These are phyloP conservation scores for Cyberlindnera maclurae DNA, from an alignment of 805 yeast species.

Conservation along the genomic window DNA sequence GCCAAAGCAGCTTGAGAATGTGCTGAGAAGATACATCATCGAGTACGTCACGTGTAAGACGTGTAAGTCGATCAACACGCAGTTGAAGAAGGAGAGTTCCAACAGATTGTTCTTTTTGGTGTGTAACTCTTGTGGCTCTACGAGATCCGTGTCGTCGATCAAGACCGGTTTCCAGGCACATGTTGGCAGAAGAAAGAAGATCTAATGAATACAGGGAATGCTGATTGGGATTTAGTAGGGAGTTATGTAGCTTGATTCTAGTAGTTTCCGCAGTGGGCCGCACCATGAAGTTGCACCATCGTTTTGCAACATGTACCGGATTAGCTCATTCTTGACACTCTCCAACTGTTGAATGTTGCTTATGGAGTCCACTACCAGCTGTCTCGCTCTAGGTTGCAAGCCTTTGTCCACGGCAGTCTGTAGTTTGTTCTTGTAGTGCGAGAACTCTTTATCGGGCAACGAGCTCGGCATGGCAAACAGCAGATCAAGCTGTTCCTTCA, in stretches of 20 bases:
- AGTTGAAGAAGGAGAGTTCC: slow-evolving; percentile 87
- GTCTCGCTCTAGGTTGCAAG: slow-evolving; percentile 24
- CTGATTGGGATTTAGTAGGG: not conserved
- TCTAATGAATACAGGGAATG: slow-evolving; percentile 4
- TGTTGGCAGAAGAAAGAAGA: slow-evolving; percentile 82
- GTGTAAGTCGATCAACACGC: slow-evolving; percentile 96
- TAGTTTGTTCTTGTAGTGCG: slow-evolving; percentile 37
- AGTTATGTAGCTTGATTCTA: slow-evolving; percentile 24
- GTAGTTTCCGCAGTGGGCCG: slow-evolving; percentile 52
- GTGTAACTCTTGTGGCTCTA: slow-evolving; percentile 96
- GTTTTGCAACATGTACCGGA: slow-evolving; percentile 49
- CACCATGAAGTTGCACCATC: slow-evolving; percentile 61
- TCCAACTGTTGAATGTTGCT: slow-evolving; percentile 19
- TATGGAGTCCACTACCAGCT: slow-evolving; percentile 22
- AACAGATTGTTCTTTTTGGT: slow-evolving; percentile 96
- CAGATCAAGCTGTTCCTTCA: slow-evolving; percentile 18
- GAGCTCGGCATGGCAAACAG: slow-evolving; percentile 24
- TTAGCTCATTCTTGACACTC: slow-evolving; percentile 29
- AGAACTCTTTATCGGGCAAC: slow-evolving; percentile 36
- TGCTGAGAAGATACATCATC: slow-evolving; percentile 89
- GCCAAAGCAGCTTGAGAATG: slow-evolving; percentile 95
- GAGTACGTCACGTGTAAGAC: slow-evolving; percentile 99
- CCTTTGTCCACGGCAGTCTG: slow-evolving; percentile 18
- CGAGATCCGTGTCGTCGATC: slow-evolving; percentile 93
- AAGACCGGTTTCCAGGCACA: slow-evolving; percentile 99